Conservation (phyloP, 1,284 basidiomycete genomes). For the Trichosporon sp. region DNA sequence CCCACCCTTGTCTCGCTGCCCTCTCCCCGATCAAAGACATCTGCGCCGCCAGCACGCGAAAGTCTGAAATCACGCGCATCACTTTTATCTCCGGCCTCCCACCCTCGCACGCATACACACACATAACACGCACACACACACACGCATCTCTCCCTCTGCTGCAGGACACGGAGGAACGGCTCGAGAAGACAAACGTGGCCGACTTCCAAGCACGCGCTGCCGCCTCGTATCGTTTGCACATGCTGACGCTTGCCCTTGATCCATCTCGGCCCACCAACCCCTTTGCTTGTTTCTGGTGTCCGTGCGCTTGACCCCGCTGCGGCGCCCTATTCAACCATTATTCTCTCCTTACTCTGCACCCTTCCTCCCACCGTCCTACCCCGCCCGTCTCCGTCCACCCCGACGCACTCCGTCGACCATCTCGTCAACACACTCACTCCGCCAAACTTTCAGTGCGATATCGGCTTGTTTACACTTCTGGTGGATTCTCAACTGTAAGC, state of each 20-base stretch:
- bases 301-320: not conserved
- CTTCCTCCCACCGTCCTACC: not conserved
- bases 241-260: conserved; percentile 3
- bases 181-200: not conserved
- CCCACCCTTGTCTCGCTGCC: not conserved
- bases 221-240: not conserved
- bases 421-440: not conserved
- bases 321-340: not conserved
- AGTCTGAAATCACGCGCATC: not conserved
- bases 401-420: not conserved
- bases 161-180: not conserved
- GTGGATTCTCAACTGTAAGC: not conserved
- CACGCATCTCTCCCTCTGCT: not conserved
- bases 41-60: not conserved
- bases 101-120: not conserved
- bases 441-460: not conserved
- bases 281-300: not conserved
- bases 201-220: not conserved
- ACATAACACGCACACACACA: not conserved
- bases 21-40: not conserved
- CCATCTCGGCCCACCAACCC: not conserved
- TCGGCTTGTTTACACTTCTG: not conserved
- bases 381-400: not conserved
- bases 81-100: not conserved
- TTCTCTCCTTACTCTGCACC: conserved; percentile 4